These are phyloP conservation scores for Metschnikowia kunwiensis DNA, from an alignment of 805 yeast genomes.

Conservation along the genomic window DNA sequence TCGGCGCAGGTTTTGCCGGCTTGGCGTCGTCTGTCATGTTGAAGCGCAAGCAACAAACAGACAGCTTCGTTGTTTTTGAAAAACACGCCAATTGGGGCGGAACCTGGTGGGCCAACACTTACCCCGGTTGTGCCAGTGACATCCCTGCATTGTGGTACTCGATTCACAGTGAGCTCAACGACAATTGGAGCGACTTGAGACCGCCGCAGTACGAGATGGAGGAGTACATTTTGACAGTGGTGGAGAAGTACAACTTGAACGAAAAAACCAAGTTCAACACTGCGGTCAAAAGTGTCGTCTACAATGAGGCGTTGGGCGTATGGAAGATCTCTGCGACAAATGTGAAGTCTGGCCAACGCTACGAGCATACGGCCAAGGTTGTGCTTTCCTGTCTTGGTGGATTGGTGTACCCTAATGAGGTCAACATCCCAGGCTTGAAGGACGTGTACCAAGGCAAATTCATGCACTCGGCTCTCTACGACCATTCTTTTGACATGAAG, in stretches of 20 bases:
- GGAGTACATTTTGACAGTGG: constrained; percentile 37
- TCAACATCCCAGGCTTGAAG: constrained; percentile 30
- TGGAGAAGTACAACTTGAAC: constrained; percentile 25
- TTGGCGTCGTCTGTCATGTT: constrained; percentile 31
- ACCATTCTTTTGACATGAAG: constrained; percentile 31
- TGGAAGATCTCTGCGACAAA: constrained; percentile 32
- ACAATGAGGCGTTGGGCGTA: constrained; percentile 22
- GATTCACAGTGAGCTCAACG: constrained; percentile 31
- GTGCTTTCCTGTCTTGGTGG: constrained; percentile 33
- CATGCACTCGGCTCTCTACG: constrained; percentile 42
- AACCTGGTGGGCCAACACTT: constrained; percentile 45
- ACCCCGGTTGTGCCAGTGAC: constrained; percentile 46
- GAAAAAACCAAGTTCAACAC: constrained; percentile 24
- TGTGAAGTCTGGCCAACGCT: constrained; percentile 28
- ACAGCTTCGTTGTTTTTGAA: constrained; percentile 36
- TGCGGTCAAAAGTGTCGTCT: constrained; percentile 21
- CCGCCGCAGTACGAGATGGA: constrained; percentile 44
- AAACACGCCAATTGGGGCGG: constrained; percentile 41
- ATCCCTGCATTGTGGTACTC: constrained; percentile 44
- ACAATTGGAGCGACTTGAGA: constrained; percentile 35
- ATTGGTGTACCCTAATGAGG: constrained; percentile 35
- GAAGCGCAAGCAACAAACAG: constrained; percentile 24
- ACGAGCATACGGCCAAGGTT: constrained; percentile 29
- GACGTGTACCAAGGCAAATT: constrained; percentile 35
- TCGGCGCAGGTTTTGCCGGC: constrained; percentile 44